Conservation (phyloP, 805 yeast species). For the Schwanniomyces pseudopolymorphus region DNA sequence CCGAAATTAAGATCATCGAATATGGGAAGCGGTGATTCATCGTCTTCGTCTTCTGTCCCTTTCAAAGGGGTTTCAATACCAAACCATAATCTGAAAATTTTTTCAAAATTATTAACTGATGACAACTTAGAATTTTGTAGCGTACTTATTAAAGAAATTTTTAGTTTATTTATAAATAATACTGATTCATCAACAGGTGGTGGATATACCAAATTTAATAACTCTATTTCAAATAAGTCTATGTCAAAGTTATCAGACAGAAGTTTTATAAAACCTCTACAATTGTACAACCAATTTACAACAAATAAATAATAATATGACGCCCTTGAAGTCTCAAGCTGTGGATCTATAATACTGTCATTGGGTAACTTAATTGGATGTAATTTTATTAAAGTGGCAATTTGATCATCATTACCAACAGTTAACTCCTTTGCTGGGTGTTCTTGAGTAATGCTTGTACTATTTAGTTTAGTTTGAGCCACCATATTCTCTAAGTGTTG, state of each 20-base stretch:
- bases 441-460: constrained; percentile 4
- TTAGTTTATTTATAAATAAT: constrained; percentile 43
- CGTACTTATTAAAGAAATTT: constrained; percentile 39
- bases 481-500: constrained; percentile 5
- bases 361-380: constrained; percentile 21
- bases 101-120: constrained; percentile 30
- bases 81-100: constrained; percentile 32
- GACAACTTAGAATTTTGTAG: constrained; percentile 38
- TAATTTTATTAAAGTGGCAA: constrained; percentile 14
- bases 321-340: constrained; percentile 13
- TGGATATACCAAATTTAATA: constrained; percentile 37
- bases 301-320: constrained; percentile 25
- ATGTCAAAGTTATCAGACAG: constrained; percentile 54
- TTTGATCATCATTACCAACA: constrained; percentile 19
- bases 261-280: constrained; percentile 52
- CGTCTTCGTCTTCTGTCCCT: constrained; percentile 21
- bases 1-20: constrained; percentile 41
- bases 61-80: constrained; percentile 33
- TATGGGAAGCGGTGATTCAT: constrained; percentile 18
- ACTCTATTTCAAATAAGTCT: constrained; percentile 62
- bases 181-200: constrained; percentile 34
- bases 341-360: constrained; percentile 8
- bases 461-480: constrained; percentile 7
- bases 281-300: constrained; percentile 57
- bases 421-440: constrained; percentile 10